Percentiles rank a stretch among this genome's conserved stretches.
phyloP scores from a whole-genome alignment of 805 yeast genomes.

The Komagataella pastoris region DNA sequence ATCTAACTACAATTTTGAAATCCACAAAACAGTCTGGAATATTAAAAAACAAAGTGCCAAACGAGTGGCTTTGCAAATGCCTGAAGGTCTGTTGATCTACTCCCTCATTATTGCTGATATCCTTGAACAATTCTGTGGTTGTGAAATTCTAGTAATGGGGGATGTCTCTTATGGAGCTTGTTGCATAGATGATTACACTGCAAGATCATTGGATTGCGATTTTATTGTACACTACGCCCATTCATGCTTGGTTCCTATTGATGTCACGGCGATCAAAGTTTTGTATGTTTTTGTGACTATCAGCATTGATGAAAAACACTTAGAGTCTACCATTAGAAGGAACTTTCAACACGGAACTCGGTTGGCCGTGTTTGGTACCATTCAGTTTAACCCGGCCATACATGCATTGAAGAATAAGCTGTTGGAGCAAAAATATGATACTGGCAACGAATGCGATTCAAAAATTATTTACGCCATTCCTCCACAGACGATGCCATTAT shows the following conservation, averaged over 20 bases:
- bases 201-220: conserved; percentile 86
- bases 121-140: conserved; percentile 77
- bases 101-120: conserved; percentile 86
- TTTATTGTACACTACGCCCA: conserved; percentile 95
- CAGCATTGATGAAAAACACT: conserved; percentile 70
- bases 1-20: conserved; percentile 86
- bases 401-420: conserved; percentile 62
- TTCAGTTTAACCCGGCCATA: conserved; percentile 91
- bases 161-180: conserved; percentile 98
- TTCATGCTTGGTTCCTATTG: conserved; percentile 92
- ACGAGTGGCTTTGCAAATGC: conserved; percentile 92
- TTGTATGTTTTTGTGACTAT: conserved; percentile 94
- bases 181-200: conserved; percentile 94
- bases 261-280: conserved; percentile 80
- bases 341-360: conserved; percentile 55
- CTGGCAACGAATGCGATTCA: conserved; percentile 6
- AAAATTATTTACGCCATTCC: conserved; percentile 53
- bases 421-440: conserved; percentile 16
- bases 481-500: conserved; percentile 86
- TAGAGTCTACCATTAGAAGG: conserved; percentile 59
- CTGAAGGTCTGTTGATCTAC: conserved; percentile 87
- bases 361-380: conserved; percentile 86
- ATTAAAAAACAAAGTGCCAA: conserved; percentile 61
- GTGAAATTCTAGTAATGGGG: conserved; percentile 91
- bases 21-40: conserved; percentile 93